A percentile compares a stretch with the other conserved stretches of the same genome.
Evolutionary conservation across 2,329 filamentous ascomycete genomes (phyloP).

Genomic region (Fusarium sp.): DNA sequence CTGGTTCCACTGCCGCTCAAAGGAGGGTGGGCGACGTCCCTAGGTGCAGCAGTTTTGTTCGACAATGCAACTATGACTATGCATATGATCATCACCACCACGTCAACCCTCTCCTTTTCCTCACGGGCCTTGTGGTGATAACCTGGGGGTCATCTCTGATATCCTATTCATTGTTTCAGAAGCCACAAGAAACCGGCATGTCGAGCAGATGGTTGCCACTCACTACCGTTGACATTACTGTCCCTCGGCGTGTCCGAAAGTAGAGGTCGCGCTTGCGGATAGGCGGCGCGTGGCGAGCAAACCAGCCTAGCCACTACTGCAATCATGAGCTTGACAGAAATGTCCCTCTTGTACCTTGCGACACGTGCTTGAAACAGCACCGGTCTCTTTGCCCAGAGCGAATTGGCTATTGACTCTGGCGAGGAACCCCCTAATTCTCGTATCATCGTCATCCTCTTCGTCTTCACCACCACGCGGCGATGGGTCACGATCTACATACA

Average conservation of each 20-base stretch:
- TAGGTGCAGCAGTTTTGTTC: slow-evolving; percentile 18
- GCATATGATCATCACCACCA: slow-evolving; percentile 14
- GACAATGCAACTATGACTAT: slow-evolving; percentile 11
- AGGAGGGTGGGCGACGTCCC: slow-evolving; percentile 22
- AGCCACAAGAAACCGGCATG: slow-evolving; percentile 9
- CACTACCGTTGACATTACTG: slow-evolving; percentile 7
- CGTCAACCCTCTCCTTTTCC: slow-evolving; percentile 1
- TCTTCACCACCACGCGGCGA: too few species aligned
- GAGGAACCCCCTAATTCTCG: background rate
- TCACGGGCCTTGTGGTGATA: background rate
- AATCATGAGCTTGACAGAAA: slow-evolving; percentile 19
- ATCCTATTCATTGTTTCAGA: slow-evolving; percentile 7
- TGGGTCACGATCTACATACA: background rate
- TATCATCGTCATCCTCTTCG: slow-evolving; percentile 1
- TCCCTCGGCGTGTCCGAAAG: slow-evolving; percentile 33
- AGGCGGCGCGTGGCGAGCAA: slow-evolving; percentile 29
- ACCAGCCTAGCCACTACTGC: slow-evolving; percentile 19
- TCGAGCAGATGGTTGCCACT: background rate
- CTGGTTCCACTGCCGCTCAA: slow-evolving; percentile 30
- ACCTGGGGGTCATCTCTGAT: background rate
- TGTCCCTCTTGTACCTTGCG: slow-evolving; percentile 4
- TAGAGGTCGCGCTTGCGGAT: slow-evolving; percentile 29
- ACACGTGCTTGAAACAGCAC: slow-evolving; percentile 14
- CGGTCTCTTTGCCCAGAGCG: slow-evolving; percentile 2
- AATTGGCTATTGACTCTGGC: background rate